Evolutionary conservation across 345 rosid species (phyloP).

Genomic region (Punica granatum): DNA sequence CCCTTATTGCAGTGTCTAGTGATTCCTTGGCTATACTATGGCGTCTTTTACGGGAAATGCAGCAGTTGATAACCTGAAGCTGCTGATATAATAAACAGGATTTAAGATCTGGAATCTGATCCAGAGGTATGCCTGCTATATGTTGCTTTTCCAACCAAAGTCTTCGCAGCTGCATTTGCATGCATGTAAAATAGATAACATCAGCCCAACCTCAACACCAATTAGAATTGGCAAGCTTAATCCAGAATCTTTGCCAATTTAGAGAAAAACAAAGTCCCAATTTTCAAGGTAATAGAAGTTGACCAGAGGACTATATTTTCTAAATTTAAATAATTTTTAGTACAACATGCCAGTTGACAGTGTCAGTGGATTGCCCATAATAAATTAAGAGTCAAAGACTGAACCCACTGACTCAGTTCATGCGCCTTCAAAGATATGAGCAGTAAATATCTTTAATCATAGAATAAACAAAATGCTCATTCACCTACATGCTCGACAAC

Average conservation of each 20-base stretch:
- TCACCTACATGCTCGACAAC: constrained; percentile 75
- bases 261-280: not conserved
- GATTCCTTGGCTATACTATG: constrained; percentile 49
- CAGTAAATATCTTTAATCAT: too few species aligned
- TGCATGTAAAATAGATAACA: constrained; percentile 8
- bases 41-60: constrained; percentile 73
- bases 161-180: constrained; percentile 54
- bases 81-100: constrained; percentile 80
- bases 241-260: not conserved
- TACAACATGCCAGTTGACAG: too few species aligned
- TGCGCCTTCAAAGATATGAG: too few species aligned
- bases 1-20: constrained; percentile 57
- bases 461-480: not conserved
- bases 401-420: too few species aligned
- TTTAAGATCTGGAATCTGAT: constrained; percentile 70
- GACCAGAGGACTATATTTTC: too few species aligned
- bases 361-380: not conserved
- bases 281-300: not conserved
- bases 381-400: too few species aligned
- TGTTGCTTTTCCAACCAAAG: constrained; percentile 68
- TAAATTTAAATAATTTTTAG: too few species aligned
- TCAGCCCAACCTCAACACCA: constrained; percentile 20
- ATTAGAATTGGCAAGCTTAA: not conserved
- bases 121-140: constrained; percentile 73
- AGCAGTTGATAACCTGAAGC: constrained; percentile 87